Evolutionary conservation across 179 eudicot species (phyloP).

Genomic region (Beta corolliflora): DNA sequence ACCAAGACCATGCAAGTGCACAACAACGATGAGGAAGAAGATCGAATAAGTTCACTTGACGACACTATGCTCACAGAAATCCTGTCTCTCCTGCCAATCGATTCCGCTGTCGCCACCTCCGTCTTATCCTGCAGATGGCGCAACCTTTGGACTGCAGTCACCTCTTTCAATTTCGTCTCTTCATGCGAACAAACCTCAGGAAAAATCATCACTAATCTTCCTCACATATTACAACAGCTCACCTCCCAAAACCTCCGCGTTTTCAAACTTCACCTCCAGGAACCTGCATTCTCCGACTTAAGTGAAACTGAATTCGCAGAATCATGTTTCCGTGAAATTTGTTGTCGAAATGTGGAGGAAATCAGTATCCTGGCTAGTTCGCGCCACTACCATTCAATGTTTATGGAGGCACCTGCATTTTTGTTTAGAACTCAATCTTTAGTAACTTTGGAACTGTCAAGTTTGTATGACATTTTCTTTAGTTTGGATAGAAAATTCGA

Average conservation of each 20-base stretch:
- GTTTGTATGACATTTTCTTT: too few relatives aligned
- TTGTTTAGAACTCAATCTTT: neutral
- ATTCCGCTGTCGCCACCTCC: neutral
- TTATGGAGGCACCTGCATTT: neutral
- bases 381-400: too few relatives aligned
- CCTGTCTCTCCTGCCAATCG: neutral
- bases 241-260: neutral
- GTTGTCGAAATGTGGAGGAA: neutral
- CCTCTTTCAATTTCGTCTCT: neutral
- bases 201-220: neutral
- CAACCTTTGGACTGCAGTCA: neutral
- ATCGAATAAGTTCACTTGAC: neutral
- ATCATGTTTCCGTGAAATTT: neutral
- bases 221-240: neutral
- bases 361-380: neutral
- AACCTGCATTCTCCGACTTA: too few relatives aligned
- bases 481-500: too few relatives aligned
- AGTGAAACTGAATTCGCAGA: neutral
- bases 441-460: neutral
- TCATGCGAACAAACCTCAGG: too few relatives aligned
- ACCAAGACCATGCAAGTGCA: too few relatives aligned
- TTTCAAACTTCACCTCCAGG: neutral
- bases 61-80: neutral
- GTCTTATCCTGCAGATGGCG: neutral
- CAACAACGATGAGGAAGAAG: neutral